Percentiles rank a stretch among this genome's conserved stretches.
These are phyloP conservation scores for Thermothielavioides terrestris DNA, from an alignment of 495 filamentous ascomycete genomes.

Conservation along the genomic window DNA sequence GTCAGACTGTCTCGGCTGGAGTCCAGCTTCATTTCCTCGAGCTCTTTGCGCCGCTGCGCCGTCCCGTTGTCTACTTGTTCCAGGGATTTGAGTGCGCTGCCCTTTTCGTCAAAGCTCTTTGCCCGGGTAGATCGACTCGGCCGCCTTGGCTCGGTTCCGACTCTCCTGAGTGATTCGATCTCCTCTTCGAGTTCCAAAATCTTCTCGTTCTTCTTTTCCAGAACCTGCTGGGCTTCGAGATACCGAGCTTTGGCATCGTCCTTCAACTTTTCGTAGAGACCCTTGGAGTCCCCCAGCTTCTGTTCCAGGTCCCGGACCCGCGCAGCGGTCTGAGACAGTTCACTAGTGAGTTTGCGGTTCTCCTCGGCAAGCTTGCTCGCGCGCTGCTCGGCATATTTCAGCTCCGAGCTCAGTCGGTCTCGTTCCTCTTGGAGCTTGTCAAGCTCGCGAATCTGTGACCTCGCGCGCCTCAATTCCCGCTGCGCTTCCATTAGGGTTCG, in stretches of 20 bases:
- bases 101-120: conserved; percentile 19
- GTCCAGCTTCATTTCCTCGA: conserved; percentile 13
- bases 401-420: conserved; percentile 34
- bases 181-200: conserved; percentile 36
- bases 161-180: conserved; percentile 20
- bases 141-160: conserved; percentile 15
- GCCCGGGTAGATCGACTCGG: conserved; percentile 5
- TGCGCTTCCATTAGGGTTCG: conserved; percentile 38
- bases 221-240: conserved; percentile 45
- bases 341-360: conserved; percentile 36
- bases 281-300: conserved; percentile 31
- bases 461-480: conserved; percentile 39
- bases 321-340: conserved; percentile 28
- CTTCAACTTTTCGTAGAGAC: conserved; percentile 48
- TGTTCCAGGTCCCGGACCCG: conserved; percentile 38
- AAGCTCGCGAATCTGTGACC: conserved; percentile 42
- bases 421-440: conserved; percentile 42
- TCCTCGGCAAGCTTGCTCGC: conserved; percentile 36
- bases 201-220: conserved; percentile 58
- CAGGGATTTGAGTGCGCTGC: conserved; percentile 13
- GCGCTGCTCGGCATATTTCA: conserved; percentile 40
- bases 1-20: conserved; percentile 10
- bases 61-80: conserved; percentile 17
- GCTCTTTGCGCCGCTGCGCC: conserved; percentile 12
- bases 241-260: conserved; percentile 50